A percentile compares a stretch with the other conserved stretches of the same genome.
Conservation (phyloP, 768 basidiomycete genomes). For the Tephrocybe sp. region DNA sequence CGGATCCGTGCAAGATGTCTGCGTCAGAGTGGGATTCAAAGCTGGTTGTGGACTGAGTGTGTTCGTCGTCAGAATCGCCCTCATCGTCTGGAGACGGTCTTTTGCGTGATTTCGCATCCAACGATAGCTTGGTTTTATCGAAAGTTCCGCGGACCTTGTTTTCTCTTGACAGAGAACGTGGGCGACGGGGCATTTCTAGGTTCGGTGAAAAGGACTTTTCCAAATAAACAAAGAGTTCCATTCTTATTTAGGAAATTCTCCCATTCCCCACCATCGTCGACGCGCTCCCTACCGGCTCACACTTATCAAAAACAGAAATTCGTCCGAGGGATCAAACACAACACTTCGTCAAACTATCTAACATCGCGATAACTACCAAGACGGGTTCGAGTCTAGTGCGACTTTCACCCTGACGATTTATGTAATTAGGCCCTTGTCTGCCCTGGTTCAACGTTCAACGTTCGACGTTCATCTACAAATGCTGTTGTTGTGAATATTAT, state of each 20-base stretch:
- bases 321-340: too few species aligned
- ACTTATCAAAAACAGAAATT: too few species aligned
- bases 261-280: too few species aligned
- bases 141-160: slow-evolving; percentile 1
- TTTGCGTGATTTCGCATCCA: slow-evolving; percentile 15
- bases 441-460: too few species aligned
- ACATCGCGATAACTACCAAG: too few species aligned
- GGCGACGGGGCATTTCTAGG: slow-evolving; percentile 34
- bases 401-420: too few species aligned
- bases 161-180: slow-evolving; percentile 32
- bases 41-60: slow-evolving; percentile 9
- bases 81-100: slow-evolving; percentile 5
- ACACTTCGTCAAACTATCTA: too few species aligned
- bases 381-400: too few species aligned
- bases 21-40: slow-evolving; percentile 20
- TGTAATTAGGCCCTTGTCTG: too few species aligned
- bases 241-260: too few species aligned
- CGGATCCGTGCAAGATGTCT: slow-evolving; percentile 18
- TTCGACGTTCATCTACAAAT: too few species aligned
- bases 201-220: not conserved
- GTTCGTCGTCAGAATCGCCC: slow-evolving; percentile 7
- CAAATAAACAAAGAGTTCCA: not conserved
- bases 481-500: not conserved
- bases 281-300: too few species aligned
- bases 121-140: not conserved